Base-by-base conservation (phyloP, 2,329 filamentous ascomycete genomes). In the Xylaria sp. region DNA sequence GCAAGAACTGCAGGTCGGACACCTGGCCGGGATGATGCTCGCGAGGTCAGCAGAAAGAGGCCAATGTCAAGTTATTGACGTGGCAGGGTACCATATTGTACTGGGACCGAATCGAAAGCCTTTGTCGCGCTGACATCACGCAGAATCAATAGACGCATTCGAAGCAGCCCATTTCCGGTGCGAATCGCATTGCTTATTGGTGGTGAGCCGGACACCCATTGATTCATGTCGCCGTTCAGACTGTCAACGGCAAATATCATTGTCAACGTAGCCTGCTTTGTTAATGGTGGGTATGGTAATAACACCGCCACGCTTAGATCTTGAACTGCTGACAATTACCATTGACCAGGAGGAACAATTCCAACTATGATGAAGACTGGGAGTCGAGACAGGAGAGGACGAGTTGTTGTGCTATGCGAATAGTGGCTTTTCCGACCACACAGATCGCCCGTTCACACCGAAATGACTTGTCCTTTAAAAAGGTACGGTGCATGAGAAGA, bases 21-120 rank as follows among this genome's bases (percentile, higher is more conserved):
- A 59, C 59, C 58, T 62, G 61, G 61, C 42, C 63, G 51, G 60
- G 49, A 58, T 30, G 23, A 30, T 34, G 58, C 59, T 65, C 59
- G 50, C 51, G 11, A 65, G 58, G 62, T 59, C 60, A 59, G 55
- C 52, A 59, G 23, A 51, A 66, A 63, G 49, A 44, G 62, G 60
- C 55, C 58, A 54, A 53, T 61, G 62, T 64, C 59, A 62, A 63
- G 35, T 53, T 59, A 63, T 65, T 65, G 63, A 65, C 63, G 63
- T 65, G 63, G 61, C 63, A 65, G 23, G 57, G 59, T 49, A 51
- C 23, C 49, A 51, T 35, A 10, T 13, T 34, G 30, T 35, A 37
- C 46, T 54, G 49, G 44, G 55, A 19, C 52, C 49, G 51, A 58
- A 55, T 61, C 52, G 44, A 42, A 52, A 39, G 35, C 13, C 48